Conservation (phyloP, 345 rosid genomes). For the Eucalyptus dawsonii region DNA sequence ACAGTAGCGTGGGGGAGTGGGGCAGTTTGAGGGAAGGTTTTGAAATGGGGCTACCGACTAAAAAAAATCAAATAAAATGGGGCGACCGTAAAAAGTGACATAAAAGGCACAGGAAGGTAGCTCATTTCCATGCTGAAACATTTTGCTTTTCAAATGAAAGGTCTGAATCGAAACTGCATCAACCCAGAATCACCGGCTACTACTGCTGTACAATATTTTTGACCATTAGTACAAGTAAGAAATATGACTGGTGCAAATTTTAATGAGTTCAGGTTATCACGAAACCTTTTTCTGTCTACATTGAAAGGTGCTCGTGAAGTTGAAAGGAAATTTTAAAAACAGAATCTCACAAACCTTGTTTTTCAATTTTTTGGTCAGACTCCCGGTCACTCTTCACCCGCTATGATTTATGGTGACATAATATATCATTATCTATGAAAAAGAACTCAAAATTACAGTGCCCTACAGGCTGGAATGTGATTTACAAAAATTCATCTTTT, state of each 20-base stretch:
- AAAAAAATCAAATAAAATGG: too few species aligned
- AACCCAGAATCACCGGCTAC: neutral
- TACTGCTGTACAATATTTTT: neutral
- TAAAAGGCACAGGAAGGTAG: neutral
- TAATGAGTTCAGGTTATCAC: neutral
- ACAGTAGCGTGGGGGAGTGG: neutral
- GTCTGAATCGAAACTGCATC: neutral
- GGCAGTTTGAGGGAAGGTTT: neutral
- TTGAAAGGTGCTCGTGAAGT: neutral
- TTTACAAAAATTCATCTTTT: neutral
- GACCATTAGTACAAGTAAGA: neutral
- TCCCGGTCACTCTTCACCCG: neutral
- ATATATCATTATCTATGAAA: too few species aligned
- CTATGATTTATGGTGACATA: neutral
- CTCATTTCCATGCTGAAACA: too few species aligned
- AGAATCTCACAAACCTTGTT: neutral
- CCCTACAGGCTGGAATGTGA: neutral
- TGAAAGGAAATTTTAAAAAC: too few species aligned
- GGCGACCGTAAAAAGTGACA: neutral
- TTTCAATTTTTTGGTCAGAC: neutral
- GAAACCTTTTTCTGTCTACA: neutral
- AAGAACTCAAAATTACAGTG: neutral
- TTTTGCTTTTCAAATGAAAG: neutral
- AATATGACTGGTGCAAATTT: neutral
- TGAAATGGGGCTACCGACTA: neutral